phyloP scores from a whole-genome alignment of 1,139 yeast genomes.

The Scheffersomyces lignicola region DNA sequence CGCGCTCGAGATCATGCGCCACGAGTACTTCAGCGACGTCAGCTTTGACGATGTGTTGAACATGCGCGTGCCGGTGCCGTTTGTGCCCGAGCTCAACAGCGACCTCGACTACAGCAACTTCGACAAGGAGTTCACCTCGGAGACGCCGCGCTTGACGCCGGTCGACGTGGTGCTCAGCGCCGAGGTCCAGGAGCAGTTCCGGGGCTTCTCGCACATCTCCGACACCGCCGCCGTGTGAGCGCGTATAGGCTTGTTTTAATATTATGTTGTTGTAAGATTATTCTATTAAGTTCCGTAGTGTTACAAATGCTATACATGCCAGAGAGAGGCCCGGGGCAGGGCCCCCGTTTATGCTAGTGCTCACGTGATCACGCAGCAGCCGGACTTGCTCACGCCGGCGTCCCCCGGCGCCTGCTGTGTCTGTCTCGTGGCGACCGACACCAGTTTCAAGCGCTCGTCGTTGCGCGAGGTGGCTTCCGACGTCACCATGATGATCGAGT shows the following conservation, averaged over 20 bases:
- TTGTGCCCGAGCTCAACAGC: conserved; percentile 73
- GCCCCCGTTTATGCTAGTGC: conserved; percentile 2
- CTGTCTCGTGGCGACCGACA: neutral
- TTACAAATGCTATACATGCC: too few species aligned
- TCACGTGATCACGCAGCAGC: conserved; percentile 17
- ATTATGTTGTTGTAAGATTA: too few species aligned
- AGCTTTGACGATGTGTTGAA: conserved; percentile 83
- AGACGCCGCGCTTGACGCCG: conserved; percentile 93
- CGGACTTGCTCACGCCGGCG: conserved; percentile 4
- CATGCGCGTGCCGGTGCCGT: conserved; percentile 81
- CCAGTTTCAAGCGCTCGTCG: neutral
- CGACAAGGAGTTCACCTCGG: conserved; percentile 92
- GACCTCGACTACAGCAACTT: conserved; percentile 93
- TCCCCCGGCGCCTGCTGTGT: neutral
- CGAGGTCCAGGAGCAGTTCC: conserved; percentile 91
- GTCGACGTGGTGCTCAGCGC: conserved; percentile 85
- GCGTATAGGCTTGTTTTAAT: neutral
- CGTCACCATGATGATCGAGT: conserved; percentile 2
- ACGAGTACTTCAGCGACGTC: conserved; percentile 87
- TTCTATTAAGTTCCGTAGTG: too few species aligned
- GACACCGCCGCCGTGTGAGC: conserved; percentile 54
- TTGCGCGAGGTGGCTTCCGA: neutral
- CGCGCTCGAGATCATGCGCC: conserved; percentile 93
- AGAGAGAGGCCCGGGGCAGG: too few species aligned
- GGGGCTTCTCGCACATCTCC: conserved; percentile 91